Conservation (phyloP, 257 asterid species). For the Ophiorrhiza pumila region DNA sequence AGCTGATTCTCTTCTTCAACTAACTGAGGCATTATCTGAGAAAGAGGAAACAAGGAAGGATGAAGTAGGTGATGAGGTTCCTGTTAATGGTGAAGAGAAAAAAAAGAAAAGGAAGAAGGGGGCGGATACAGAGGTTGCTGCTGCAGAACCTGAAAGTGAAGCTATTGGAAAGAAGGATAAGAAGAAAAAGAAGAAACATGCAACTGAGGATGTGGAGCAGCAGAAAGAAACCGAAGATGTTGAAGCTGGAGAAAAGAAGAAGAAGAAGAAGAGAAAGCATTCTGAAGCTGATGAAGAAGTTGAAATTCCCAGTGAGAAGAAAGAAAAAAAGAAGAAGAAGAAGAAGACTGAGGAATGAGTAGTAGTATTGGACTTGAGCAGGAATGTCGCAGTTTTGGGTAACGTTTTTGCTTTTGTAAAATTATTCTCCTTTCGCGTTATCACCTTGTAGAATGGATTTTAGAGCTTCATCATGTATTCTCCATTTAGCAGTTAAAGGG, state of each 20-base stretch:
- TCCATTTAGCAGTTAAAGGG: background rate
- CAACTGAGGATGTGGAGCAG: conserved; percentile 27
- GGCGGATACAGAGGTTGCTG: conserved; percentile 28
- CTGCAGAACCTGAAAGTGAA: conserved; percentile 37
- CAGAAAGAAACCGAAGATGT: conserved; percentile 27
- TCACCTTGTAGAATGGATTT: background rate
- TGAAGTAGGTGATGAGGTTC: conserved; percentile 30
- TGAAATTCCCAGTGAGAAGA: conserved; percentile 19
- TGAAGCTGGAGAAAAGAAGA: conserved; percentile 30
- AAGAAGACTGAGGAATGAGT: conserved; percentile 46
- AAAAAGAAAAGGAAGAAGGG: conserved; percentile 41
- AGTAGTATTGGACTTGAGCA: background rate
- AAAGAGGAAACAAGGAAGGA: conserved; percentile 19
- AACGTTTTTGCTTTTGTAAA: background rate
- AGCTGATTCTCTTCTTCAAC: conserved; percentile 61
- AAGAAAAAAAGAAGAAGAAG: conserved; percentile 48
- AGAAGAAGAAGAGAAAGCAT: conserved; percentile 72
- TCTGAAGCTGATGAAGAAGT: conserved; percentile 32
- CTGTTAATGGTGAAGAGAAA: conserved; percentile 37
- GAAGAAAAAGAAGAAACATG: conserved; percentile 47
- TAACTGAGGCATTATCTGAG: conserved; percentile 35
- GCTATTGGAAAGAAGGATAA: conserved; percentile 41
- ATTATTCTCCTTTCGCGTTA: background rate
- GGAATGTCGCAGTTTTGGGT: background rate
- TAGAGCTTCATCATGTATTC: background rate